Conservation (phyloP, 1,139 yeast species). For the Pichia sorboxylosa region DNA sequence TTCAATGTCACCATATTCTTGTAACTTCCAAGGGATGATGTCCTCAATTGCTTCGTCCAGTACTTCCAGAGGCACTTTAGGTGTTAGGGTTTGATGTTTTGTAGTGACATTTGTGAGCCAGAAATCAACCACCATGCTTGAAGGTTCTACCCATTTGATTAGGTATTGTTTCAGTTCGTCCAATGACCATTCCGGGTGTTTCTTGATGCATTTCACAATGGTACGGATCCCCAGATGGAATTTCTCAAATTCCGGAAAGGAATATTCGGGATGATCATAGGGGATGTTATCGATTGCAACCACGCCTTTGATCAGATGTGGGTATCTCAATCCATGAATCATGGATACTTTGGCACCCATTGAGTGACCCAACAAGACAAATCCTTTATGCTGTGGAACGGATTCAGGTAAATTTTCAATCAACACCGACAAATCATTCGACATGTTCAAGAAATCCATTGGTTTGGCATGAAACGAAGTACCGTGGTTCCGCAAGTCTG, state of each 20-base stretch:
- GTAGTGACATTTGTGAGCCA: slow-evolving; percentile 48
- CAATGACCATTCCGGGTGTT: slow-evolving; percentile 8
- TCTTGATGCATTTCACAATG: slow-evolving; percentile 8
- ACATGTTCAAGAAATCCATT: slow-evolving; percentile 66
- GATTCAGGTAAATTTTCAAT: slow-evolving; percentile 10
- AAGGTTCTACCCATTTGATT: slow-evolving; percentile 51
- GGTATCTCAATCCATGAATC: slow-evolving; percentile 66
- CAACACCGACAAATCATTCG: slow-evolving; percentile 51
- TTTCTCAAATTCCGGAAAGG: slow-evolving; percentile 18
- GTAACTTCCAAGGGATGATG: slow-evolving; percentile 52
- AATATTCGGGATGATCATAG: slow-evolving; percentile 24
- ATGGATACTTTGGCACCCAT: slow-evolving; percentile 95
- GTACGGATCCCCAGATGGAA: slow-evolving; percentile 17
- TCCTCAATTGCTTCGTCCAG: slow-evolving; percentile 50
- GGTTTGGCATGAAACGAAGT: slow-evolving; percentile 61
- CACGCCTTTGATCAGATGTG: slow-evolving; percentile 49
- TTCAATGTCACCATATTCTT: slow-evolving; percentile 24
- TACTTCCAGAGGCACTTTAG: slow-evolving; percentile 55
- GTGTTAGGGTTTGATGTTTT: slow-evolving; percentile 3
- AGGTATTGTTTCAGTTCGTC: slow-evolving; percentile 38
- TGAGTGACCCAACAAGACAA: slow-evolving; percentile 66
- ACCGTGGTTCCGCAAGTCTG: slow-evolving; percentile 87
- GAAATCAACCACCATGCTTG: slow-evolving; percentile 55
- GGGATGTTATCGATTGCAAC: slow-evolving; percentile 88
- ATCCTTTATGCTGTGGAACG: slow-evolving; percentile 23